These are phyloP conservation scores for Pseudofabraea citricarpa DNA, from an alignment of 2,329 filamentous ascomycete species.

Conservation along the genomic window DNA sequence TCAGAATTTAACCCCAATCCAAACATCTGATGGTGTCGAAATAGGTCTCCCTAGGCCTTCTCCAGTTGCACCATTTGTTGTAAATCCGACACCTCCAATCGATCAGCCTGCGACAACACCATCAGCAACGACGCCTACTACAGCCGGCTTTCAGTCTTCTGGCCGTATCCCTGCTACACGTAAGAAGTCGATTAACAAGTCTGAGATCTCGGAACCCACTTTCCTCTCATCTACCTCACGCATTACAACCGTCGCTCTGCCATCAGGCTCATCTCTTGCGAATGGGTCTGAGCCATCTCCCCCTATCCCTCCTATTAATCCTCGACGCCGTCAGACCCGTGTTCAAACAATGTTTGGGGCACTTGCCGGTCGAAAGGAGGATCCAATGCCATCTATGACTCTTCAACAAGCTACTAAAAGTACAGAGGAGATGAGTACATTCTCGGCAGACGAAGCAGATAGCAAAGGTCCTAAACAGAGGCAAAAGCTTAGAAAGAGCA, in stretches of 20 bases:
- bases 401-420: slow-evolving; percentile 23
- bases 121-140: slow-evolving; percentile 17
- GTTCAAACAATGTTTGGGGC: slow-evolving; percentile 22
- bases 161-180: slow-evolving; percentile 11
- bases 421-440: slow-evolving; percentile 27
- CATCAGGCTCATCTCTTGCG: slow-evolving; percentile 21
- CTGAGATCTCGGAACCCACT: slow-evolving; percentile 28
- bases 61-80: slow-evolving; percentile 24
- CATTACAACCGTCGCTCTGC: slow-evolving; percentile 26
- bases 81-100: slow-evolving; percentile 25
- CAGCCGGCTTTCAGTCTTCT: slow-evolving; percentile 13
- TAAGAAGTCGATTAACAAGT: slow-evolving; percentile 27
- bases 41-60: slow-evolving; percentile 24
- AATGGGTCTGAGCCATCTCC: slow-evolving; percentile 22
- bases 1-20: slow-evolving; percentile 17
- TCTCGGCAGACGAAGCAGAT: slow-evolving; percentile 26
- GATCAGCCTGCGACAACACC: slow-evolving; percentile 15
- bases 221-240: slow-evolving; percentile 27
- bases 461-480: slow-evolving; percentile 16
- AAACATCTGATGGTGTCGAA: slow-evolving; percentile 15
- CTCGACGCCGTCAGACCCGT: slow-evolving; percentile 25
- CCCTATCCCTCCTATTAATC: slow-evolving; percentile 28
- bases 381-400: slow-evolving; percentile 12
- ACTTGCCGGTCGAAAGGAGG: slow-evolving; percentile 21
- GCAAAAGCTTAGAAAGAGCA: slow-evolving; percentile 23